Evolutionary conservation across 106 monocot species (phyloP).

Genomic region (Dendrobium huoshanense): DNA sequence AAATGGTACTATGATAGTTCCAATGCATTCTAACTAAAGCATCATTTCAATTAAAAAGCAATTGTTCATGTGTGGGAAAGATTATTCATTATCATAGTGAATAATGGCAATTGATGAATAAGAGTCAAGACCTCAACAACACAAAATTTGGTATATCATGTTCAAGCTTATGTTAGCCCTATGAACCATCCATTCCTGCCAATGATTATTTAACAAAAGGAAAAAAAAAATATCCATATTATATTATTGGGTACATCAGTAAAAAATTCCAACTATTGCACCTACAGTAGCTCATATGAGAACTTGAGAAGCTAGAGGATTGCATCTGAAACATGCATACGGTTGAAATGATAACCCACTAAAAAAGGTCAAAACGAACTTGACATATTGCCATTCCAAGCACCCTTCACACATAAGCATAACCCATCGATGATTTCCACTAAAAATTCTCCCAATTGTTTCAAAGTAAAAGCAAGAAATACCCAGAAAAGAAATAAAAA

Average conservation of each 20-base stretch:
- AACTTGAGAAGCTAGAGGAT: not conserved
- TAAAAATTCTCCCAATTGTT: not conserved
- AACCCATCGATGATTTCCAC: not conserved
- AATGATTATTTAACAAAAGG: not conserved
- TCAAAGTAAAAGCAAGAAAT: not conserved
- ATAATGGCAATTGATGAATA: not conserved
- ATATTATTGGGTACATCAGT: not conserved
- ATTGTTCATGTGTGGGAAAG: not conserved
- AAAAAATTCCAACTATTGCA: not conserved
- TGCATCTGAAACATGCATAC: not conserved
- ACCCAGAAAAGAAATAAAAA: not conserved
- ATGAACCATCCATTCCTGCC: not conserved
- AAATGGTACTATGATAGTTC: not conserved
- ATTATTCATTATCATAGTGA: not conserved
- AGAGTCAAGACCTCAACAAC: not conserved
- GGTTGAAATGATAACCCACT: not conserved
- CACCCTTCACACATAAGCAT: not conserved
- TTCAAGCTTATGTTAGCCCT: not conserved
- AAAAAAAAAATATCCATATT: not conserved
- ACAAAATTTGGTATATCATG: not conserved
- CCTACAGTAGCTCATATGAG: not conserved
- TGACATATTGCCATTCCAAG: not conserved
- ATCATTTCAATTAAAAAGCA: not conserved
- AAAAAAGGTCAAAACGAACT: not conserved
- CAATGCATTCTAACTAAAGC: not conserved